Conservation (phyloP, 352 stramenopile genomes). For the Ochromonadaceae sp. region DNA sequence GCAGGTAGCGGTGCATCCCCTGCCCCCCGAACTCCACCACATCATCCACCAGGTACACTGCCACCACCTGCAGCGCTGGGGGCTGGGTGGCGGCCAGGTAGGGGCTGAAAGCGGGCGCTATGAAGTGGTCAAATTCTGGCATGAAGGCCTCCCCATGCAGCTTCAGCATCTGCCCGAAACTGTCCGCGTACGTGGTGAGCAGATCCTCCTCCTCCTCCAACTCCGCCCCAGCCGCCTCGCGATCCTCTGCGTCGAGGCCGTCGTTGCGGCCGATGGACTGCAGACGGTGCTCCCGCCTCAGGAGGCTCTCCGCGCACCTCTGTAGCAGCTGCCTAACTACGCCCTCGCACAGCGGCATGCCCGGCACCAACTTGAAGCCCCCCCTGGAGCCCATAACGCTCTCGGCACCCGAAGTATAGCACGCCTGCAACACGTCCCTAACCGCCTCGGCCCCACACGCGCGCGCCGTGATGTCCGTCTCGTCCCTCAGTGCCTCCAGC, state of each 20-base stretch:
- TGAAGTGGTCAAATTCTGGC: constrained; percentile 11
- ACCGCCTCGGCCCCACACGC: background rate
- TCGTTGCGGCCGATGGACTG: background rate
- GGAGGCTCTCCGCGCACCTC: background rate
- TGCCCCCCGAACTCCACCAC: constrained; percentile 8
- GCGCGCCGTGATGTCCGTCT: background rate
- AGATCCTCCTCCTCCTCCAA: constrained; percentile 16
- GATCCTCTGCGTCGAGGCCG: constrained; percentile 7
- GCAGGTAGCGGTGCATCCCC: background rate
- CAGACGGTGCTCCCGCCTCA: background rate
- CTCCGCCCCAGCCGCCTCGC: background rate
- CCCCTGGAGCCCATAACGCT: no score
- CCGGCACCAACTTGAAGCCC: constrained; percentile 2
- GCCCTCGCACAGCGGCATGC: background rate
- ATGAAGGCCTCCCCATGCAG: constrained; percentile 15
- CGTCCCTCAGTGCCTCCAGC: background rate
- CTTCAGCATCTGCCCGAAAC: constrained; percentile 12
- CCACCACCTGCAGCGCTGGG: constrained; percentile 1
- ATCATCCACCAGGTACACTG: constrained; percentile 13
- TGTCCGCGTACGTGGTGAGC: background rate
- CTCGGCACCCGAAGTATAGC: background rate
- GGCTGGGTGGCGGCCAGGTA: background rate
- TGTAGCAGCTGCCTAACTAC: background rate
- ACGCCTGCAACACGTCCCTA: background rate
- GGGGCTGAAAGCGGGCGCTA: constrained; percentile 9